phyloP scores from a whole-genome alignment of 495 filamentous ascomycete genomes.

The Talaromyces proteolyticus region DNA sequence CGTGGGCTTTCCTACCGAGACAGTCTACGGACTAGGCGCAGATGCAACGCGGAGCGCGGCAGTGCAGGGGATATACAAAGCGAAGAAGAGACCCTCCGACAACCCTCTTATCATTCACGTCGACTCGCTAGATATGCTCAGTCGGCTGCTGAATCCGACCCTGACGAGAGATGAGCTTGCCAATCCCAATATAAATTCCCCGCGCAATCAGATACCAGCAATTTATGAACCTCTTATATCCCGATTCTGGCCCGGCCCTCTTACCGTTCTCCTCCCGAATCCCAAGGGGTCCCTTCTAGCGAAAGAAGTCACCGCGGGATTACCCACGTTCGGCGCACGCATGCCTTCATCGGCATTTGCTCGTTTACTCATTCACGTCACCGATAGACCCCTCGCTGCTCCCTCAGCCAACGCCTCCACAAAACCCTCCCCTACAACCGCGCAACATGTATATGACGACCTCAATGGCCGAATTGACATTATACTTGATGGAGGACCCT shows the following conservation, averaged over 20 bases:
- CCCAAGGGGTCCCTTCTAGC: conserved; percentile 65
- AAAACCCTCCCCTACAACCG: conserved; percentile 83
- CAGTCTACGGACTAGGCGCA: conserved; percentile 92
- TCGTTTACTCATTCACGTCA: conserved; percentile 70
- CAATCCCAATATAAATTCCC: conserved; percentile 4
- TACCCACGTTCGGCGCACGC: conserved; percentile 80
- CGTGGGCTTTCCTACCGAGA: conserved; percentile 96
- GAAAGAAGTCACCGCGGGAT: conserved; percentile 78
- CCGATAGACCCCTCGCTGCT: conserved; percentile 78
- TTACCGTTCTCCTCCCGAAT: conserved; percentile 86
- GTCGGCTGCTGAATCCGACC: conserved; percentile 47
- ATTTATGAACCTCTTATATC: conserved; percentile 80
- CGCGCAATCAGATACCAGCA: conserved; percentile 52
- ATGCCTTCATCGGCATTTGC: conserved; percentile 85
- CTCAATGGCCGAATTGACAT: conserved; percentile 76
- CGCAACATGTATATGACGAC: conserved; percentile 83
- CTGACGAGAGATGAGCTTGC: background rate
- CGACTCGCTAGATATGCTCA: conserved; percentile 73
- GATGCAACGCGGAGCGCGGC: conserved; percentile 80
- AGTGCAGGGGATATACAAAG: conserved; percentile 87
- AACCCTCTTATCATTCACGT: conserved; percentile 96
- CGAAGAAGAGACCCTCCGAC: conserved; percentile 85
- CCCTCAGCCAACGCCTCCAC: conserved; percentile 94
- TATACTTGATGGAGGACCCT: conserved; percentile 85
- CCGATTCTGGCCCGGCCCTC: conserved; percentile 88